Evolutionary conservation across 2,329 filamentous ascomycete species (phyloP).

Genomic region (Tolypocladium sp.): DNA sequence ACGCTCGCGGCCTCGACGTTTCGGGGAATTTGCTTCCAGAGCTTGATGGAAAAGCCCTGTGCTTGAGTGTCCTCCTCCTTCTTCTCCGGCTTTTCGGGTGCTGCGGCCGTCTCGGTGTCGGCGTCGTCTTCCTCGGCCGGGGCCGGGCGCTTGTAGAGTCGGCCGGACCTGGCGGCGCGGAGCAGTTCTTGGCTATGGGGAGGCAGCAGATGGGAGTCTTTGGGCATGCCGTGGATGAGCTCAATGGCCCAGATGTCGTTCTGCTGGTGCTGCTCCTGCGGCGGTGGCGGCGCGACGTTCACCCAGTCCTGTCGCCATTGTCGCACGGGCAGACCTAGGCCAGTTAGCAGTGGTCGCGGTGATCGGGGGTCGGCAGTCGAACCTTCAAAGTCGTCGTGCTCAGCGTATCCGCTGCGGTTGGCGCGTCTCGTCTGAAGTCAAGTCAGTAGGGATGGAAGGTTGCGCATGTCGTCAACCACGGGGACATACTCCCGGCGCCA

Average conservation of each 20-base stretch:
- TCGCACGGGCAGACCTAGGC: slow-evolving; percentile 71
- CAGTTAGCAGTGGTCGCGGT: slow-evolving; percentile 10
- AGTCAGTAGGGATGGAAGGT: slow-evolving; percentile 9
- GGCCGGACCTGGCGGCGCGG: slow-evolving; percentile 68
- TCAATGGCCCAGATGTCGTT: slow-evolving; percentile 68
- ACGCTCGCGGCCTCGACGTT: slow-evolving; percentile 43
- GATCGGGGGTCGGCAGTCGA: not conserved
- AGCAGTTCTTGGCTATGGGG: slow-evolving; percentile 76
- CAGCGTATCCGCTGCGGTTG: slow-evolving; percentile 45
- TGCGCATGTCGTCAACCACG: not conserved
- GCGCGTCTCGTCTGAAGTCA: slow-evolving; percentile 42
- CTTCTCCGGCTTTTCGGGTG: slow-evolving; percentile 46
- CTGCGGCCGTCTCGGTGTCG: slow-evolving; percentile 33
- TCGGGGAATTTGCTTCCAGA: slow-evolving; percentile 54
- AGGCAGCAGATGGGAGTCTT: slow-evolving; percentile 69
- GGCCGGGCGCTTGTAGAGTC: slow-evolving; percentile 63
- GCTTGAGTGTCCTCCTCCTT: slow-evolving; percentile 51
- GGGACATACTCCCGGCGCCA: slow-evolving; percentile 30
- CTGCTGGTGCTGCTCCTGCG: slow-evolving; percentile 52
- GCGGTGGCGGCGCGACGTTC: slow-evolving; percentile 55
- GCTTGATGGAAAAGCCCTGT: slow-evolving; percentile 44
- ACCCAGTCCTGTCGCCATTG: slow-evolving; percentile 76
- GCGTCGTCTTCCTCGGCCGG: slow-evolving; percentile 51
- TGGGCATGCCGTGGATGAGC: slow-evolving; percentile 71
- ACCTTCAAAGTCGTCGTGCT: slow-evolving; percentile 56